Conservation (phyloP, 2,329 filamentous ascomycete genomes). For the Byssochlamys sp. region DNA sequence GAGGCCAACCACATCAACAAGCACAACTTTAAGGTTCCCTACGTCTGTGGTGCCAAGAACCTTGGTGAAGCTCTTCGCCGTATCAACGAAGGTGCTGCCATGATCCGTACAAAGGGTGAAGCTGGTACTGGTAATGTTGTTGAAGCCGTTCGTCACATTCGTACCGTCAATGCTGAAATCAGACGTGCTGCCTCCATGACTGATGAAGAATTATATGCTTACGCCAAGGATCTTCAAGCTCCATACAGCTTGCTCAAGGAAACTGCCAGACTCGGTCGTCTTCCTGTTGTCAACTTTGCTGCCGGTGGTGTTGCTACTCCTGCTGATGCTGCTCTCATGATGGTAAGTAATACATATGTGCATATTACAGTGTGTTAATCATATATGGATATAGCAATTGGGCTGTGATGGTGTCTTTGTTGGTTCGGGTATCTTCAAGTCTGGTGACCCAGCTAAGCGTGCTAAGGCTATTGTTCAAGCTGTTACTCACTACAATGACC, state of each 20-base stretch:
- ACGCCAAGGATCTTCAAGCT: too few species aligned
- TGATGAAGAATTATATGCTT: too few species aligned
- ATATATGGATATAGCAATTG: too few species aligned
- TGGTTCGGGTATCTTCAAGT: conserved; percentile 95
- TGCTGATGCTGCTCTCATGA: conserved; percentile 93
- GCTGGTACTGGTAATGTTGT: conserved; percentile 94
- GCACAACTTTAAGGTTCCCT: conserved; percentile 68
- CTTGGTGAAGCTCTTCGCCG: conserved; percentile 84
- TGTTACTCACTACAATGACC: conserved; percentile 78
- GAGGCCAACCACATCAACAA: conserved; percentile 87
- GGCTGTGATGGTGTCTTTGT: conserved; percentile 98
- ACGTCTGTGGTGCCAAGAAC: conserved; percentile 93
- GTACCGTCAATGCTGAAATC: conserved; percentile 76
- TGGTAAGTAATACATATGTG: too few species aligned
- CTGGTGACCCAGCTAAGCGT: conserved; percentile 76
- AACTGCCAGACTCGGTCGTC: conserved; percentile 73
- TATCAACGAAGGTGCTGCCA: conserved; percentile 86
- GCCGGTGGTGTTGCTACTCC: conserved; percentile 97
- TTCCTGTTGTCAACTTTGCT: conserved; percentile 96
- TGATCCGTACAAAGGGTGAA: conserved; percentile 98
- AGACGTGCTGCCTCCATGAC: conserved; percentile 65
- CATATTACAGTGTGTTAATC: too few species aligned
- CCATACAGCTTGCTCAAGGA: conserved; percentile 72
- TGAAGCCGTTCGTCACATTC: conserved; percentile 92
- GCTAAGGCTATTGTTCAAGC: conserved; percentile 92